A percentile compares a stretch with the other conserved stretches of the same genome.
Evolutionary conservation across 495 filamentous ascomycete genomes (phyloP).

Genomic region (Talaromyces nanjingensis): DNA sequence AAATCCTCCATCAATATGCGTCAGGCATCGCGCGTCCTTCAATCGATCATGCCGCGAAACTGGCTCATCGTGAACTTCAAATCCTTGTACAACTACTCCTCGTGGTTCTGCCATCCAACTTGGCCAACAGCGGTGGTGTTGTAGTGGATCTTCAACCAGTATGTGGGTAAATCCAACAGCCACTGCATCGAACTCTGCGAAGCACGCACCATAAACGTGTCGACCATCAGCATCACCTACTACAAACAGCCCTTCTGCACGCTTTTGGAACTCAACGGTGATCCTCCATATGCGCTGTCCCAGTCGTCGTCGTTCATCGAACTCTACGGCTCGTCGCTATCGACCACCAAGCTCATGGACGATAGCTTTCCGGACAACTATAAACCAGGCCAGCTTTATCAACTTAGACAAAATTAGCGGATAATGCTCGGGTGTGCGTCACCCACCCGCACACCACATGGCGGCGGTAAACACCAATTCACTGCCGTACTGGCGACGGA

Average conservation of each 20-base stretch:
- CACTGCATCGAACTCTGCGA: slow-evolving; percentile 12
- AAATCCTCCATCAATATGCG: neutral
- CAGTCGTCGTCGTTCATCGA: neutral
- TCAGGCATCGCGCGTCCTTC: neutral
- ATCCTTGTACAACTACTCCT: slow-evolving; percentile 11
- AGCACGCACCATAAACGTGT: slow-evolving; percentile 11
- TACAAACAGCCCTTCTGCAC: neutral
- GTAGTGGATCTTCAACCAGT: slow-evolving; percentile 26
- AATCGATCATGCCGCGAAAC: slow-evolving; percentile 11
- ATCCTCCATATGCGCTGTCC: neutral
- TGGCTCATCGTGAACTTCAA: slow-evolving; percentile 10
- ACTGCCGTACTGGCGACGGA: neutral
- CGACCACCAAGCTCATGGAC: neutral
- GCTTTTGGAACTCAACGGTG: no score
- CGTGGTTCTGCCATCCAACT: slow-evolving; percentile 7
- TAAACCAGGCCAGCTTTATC: neutral
- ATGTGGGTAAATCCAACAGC: slow-evolving; percentile 22
- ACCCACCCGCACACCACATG: neutral
- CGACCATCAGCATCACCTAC: slow-evolving; percentile 5
- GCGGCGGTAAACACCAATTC: neutral
- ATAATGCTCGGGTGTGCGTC: neutral
- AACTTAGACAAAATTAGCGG: neutral
- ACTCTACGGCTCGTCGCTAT: neutral
- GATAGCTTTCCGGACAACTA: neutral
- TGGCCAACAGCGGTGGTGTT: slow-evolving; percentile 13